Evolutionary conservation across 495 filamentous ascomycete genomes (phyloP).

Genomic region (Durotheca rogersii): DNA sequence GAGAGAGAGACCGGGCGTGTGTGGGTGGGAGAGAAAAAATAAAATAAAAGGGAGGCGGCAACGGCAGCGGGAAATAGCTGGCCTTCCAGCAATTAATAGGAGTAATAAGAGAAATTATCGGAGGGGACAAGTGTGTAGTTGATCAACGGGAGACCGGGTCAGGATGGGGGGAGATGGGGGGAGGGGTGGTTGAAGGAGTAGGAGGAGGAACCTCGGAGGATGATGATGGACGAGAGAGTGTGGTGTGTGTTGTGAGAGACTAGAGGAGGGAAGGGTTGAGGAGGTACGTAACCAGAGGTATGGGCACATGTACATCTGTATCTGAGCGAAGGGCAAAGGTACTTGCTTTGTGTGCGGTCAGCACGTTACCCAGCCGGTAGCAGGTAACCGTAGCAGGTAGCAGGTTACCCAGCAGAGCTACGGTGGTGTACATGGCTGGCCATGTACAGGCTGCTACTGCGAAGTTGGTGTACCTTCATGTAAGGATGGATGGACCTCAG

Average conservation of each 20-base stretch:
- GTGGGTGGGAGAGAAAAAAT: too few relatives aligned
- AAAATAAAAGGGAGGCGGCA: conserved; percentile 36
- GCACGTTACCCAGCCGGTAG: not conserved
- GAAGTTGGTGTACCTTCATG: too few relatives aligned
- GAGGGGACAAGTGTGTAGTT: conserved; percentile 30
- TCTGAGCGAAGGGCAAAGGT: too few relatives aligned
- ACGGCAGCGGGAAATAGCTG: conserved; percentile 37
- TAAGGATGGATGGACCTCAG: too few relatives aligned
- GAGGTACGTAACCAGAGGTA: not conserved
- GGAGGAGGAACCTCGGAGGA: not conserved
- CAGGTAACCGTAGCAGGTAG: too few relatives aligned
- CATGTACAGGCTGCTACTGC: too few relatives aligned
- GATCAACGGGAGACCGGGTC: conserved; percentile 36
- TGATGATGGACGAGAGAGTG: too few relatives aligned
- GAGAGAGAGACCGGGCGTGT: conserved; percentile 28
- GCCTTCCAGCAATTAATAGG: conserved; percentile 38
- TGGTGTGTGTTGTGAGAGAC: too few relatives aligned
- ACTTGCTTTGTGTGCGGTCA: too few relatives aligned
- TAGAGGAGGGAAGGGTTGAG: not conserved
- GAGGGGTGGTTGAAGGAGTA: not conserved
- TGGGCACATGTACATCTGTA: not conserved
- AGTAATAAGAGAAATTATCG: conserved; percentile 42
- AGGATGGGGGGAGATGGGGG: conserved; percentile 28
- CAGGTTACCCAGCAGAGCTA: too few relatives aligned
- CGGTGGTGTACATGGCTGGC: too few relatives aligned